These are phyloP conservation scores for Danielia reshetovae DNA, from an alignment of 805 yeast genomes.

Conservation along the genomic window DNA sequence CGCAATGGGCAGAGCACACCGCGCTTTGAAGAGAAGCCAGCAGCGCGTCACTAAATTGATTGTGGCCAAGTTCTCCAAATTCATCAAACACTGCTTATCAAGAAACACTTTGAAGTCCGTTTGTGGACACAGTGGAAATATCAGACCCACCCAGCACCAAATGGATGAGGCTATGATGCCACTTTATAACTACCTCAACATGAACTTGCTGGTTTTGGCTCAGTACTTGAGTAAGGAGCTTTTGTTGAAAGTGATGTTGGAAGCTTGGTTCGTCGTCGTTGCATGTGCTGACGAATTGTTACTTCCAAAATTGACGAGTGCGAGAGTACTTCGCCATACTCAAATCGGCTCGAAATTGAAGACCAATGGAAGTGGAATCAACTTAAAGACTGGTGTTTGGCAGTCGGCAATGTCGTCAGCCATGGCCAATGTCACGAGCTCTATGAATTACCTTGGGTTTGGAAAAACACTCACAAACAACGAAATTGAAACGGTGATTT, in stretches of 20 bases:
- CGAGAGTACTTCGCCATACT: slow-evolving; percentile 25
- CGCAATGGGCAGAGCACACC: slow-evolving; percentile 70
- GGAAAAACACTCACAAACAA: slow-evolving; percentile 52
- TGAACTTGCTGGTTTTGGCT: slow-evolving; percentile 63
- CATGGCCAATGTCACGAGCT: slow-evolving; percentile 46
- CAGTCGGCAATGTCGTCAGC: slow-evolving; percentile 46
- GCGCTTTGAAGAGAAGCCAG: slow-evolving; percentile 59
- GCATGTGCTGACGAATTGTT: slow-evolving; percentile 65
- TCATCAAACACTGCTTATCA: slow-evolving; percentile 57
- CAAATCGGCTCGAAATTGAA: slow-evolving; percentile 1
- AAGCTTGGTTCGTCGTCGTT: slow-evolving; percentile 77
- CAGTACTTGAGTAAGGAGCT: slow-evolving; percentile 52
- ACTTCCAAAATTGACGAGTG: slow-evolving; percentile 64
- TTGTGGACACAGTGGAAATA: slow-evolving; percentile 48
- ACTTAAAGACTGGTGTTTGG: slow-evolving; percentile 25
- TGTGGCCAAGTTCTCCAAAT: slow-evolving; percentile 68
- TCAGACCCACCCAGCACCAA: slow-evolving; percentile 41
- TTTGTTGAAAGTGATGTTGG: slow-evolving; percentile 62
- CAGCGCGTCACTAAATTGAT: slow-evolving; percentile 65
- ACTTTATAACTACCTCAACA: slow-evolving; percentile 67
- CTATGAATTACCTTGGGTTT: slow-evolving; percentile 42
- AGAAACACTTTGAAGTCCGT: slow-evolving; percentile 51
- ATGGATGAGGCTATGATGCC: slow-evolving; percentile 68
- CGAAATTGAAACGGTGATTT: slow-evolving; percentile 65
- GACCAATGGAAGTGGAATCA: slow-evolving; percentile 6